These are phyloP conservation scores for Ophiocytium majus DNA, from an alignment of 352 stramenopile species.

Conservation along the genomic window DNA sequence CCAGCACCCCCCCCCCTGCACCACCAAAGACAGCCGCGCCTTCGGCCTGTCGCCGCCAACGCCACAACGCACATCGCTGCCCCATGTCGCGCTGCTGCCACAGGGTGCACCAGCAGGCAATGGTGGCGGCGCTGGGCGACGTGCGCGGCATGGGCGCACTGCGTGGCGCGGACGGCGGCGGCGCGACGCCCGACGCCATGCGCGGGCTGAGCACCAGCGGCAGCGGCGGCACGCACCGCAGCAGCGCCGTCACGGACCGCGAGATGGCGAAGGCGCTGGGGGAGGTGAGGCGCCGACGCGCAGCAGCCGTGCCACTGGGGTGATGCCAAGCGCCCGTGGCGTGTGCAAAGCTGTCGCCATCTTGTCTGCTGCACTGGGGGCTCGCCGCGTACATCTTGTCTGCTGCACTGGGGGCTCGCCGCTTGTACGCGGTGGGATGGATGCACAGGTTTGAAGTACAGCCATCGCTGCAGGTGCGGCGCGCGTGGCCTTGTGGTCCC, in stretches of 20 bases:
- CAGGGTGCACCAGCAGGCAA: neutral
- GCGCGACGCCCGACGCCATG: no score
- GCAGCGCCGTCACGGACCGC: neutral
- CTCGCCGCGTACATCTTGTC: neutral
- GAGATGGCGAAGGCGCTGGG: neutral
- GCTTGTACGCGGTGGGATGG: neutral
- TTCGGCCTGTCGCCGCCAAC: no score
- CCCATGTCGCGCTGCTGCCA: neutral
- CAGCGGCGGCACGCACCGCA: neutral
- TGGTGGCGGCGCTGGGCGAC: neutral
- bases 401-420: neutral
- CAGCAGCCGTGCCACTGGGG: neutral
- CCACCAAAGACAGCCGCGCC: no score
- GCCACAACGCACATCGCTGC: no score
- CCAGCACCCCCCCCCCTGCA: no score
- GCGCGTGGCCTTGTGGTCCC: neutral
- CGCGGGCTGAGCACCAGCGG: no score
- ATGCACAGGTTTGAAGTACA: neutral
- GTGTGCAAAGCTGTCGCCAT: neutral
- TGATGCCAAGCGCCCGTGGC: neutral
- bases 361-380: no score
- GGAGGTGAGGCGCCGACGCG: no score
- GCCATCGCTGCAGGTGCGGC: neutral
- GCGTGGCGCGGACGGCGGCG: no score
- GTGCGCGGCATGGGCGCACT: neutral